phyloP scores from a whole-genome alignment of 2,329 filamentous ascomycete species.

The Westerdykella aurantiaca region DNA sequence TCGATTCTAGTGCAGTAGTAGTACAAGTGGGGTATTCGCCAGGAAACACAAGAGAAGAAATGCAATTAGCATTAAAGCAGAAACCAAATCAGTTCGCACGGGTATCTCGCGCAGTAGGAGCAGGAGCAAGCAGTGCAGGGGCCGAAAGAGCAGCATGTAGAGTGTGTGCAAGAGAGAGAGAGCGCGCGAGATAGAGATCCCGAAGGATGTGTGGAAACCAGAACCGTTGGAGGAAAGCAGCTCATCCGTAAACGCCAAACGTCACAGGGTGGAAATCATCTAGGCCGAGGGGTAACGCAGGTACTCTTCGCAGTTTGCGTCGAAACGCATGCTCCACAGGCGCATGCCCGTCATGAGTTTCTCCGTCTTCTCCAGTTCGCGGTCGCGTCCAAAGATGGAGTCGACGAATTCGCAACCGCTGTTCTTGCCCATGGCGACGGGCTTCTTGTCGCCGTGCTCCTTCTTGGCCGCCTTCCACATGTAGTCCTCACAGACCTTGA shows the following conservation, averaged over 20 bases:
- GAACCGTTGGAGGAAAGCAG: constrained; percentile 5
- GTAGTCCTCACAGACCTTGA: constrained; percentile 86
- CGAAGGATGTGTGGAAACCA: constrained; percentile 10
- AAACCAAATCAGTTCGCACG: constrained; percentile 28
- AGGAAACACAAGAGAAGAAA: constrained; percentile 26
- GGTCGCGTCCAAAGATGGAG: constrained; percentile 86
- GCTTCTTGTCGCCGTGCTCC: constrained; percentile 56
- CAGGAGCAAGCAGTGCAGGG: constrained; percentile 19
- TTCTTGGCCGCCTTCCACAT: constrained; percentile 86
- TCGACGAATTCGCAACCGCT: constrained; percentile 94
- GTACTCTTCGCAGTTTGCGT: constrained; percentile 92
- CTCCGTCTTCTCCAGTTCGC: constrained; percentile 84
- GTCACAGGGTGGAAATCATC: constrained; percentile 19
- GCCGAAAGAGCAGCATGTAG: too few relatives aligned
- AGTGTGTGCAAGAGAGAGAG: too few relatives aligned
- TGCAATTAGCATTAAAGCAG: constrained; percentile 31
- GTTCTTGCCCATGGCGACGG: constrained; percentile 73
- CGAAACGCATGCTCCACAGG: constrained; percentile 88
- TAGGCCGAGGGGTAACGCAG: constrained; percentile 50
- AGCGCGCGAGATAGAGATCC: too few relatives aligned
- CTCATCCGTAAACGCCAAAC: constrained; percentile 7
- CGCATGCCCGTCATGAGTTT: constrained; percentile 85
- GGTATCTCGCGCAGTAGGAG: constrained; percentile 32
- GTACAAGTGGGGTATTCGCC: constrained; percentile 29
- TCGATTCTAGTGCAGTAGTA: constrained; percentile 24